phyloP scores from a whole-genome alignment of 306 rosid genomes.

The Acacia crassicarpa region DNA sequence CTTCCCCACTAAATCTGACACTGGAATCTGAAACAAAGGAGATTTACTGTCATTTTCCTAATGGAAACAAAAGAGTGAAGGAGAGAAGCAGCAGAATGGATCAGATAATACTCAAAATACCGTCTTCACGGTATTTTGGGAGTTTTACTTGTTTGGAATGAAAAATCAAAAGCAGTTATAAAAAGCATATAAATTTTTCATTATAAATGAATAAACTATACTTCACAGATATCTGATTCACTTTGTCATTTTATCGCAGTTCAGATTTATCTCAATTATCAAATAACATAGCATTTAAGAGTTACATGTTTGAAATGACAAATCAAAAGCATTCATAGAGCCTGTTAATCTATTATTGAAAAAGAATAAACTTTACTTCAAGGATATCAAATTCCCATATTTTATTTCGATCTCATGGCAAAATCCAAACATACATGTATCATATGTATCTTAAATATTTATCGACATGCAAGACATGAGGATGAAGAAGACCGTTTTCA shows the following conservation, averaged over 20 bases:
- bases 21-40: background rate
- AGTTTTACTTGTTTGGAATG: background rate
- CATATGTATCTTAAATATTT: background rate
- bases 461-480: no score
- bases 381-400: background rate
- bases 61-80: background rate
- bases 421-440: background rate
- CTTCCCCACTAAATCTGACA: constrained; percentile 73
- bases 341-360: background rate
- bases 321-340: no score
- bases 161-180: constrained; percentile 29
- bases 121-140: no score
- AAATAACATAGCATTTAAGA: no score
- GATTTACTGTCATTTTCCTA: background rate
- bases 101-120: background rate
- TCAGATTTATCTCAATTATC: background rate
- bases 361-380: background rate
- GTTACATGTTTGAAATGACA: no score
- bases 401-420: background rate
- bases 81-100: background rate
- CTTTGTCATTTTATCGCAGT: background rate
- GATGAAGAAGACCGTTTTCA: background rate
- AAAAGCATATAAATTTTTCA: no score
- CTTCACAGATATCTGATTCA: background rate
- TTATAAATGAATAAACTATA: background rate